Evolutionary conservation across 371 early-diverging fungal genomes (phyloP), one percentile per base, ranked within the genome.

Genomic region (Rozella allomycis): DNA sequence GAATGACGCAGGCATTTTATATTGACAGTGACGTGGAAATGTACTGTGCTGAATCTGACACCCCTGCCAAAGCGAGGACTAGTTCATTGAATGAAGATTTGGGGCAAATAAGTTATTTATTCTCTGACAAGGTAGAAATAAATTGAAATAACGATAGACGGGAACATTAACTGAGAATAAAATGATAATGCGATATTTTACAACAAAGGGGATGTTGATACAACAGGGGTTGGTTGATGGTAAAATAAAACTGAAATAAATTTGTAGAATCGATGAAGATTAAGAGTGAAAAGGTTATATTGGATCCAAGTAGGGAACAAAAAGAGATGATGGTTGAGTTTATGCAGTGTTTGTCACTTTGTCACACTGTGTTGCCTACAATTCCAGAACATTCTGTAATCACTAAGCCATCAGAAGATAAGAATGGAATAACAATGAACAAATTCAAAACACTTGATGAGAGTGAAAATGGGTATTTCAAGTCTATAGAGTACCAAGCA

Each of bases 121-220:
- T 61, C n/a, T 43, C 54, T 3, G 62, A 61, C 35, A 61, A 61
- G n/a, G n/a, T n/a, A n/a, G n/a, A n/a, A n/a, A n/a, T n/a, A n/a
- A n/a, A n/a, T n/a, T n/a, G n/a, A n/a, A n/a, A n/a, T n/a, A n/a
- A n/a, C n/a, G n/a, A n/a, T n/a, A n/a, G 37, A 61, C 62, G 28
- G 62, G 62, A 8, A 61, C 62, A 11, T 30, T 61, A 7, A 61
- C 62, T 4, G 44, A 47, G 30, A 61, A 61, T 42, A 25, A 42
- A 18, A 61, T 61, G 62, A 26, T 27, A 4, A 46, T 60, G 18
- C 49, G 46, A 37, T 17, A 35, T 10, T 17, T 35, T 12, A 27
- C 18, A n/a, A 21, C 27, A 14, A 27, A 20, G 2, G 25, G 27
- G 11, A n/a, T 23, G 1, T 23, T 12, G 0, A 23, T 23, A 23